phyloP scores from a whole-genome alignment of 352 stramenopile species.

The Elongisporangium prolatum region DNA sequence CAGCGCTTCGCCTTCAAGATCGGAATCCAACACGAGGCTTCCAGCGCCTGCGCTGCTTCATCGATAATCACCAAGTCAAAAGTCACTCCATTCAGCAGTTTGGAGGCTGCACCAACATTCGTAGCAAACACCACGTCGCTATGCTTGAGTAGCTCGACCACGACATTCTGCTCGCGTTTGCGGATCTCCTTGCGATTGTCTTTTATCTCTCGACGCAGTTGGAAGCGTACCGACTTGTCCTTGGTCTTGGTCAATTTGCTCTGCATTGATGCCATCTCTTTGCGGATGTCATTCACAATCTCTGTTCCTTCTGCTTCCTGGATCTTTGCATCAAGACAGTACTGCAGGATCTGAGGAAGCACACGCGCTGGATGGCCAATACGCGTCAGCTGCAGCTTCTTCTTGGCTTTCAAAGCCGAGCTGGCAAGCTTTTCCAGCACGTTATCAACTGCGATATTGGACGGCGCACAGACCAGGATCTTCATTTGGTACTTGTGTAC shows the following conservation, averaged over 20 bases:
- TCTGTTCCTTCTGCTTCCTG: conserved; percentile 90
- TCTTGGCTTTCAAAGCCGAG: conserved; percentile 17
- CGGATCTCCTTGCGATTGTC: conserved; percentile 94
- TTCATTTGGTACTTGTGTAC: conserved; percentile 81
- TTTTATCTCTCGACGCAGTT: conserved; percentile 82
- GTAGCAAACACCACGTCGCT: conserved; percentile 96
- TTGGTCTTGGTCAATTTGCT: conserved; percentile 48
- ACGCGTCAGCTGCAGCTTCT: conserved; percentile 46
- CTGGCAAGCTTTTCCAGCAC: conserved; percentile 92
- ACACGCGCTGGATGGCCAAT: conserved; percentile 96
- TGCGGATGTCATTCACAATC: conserved; percentile 94
- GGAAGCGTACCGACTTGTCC: conserved; percentile 39
- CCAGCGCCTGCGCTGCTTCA: conserved; percentile 96
- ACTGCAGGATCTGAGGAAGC: conserved; percentile 83
- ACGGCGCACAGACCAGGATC: conserved; percentile 96
- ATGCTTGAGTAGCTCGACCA: conserved; percentile 87
- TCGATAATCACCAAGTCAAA: conserved; percentile 98
- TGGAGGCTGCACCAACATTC: conserved; percentile 92
- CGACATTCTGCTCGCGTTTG: conserved; percentile 90
- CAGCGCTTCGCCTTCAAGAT: conserved; percentile 89
- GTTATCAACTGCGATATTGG: conserved; percentile 99
- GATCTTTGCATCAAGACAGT: conserved; percentile 95
- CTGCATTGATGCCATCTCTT: conserved; percentile 82
- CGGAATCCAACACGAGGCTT: conserved; percentile 96
- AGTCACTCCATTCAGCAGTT: conserved; percentile 82